Base-by-base conservation (phyloP, 306 rosid species). In the Trifolium pratense region DNA sequence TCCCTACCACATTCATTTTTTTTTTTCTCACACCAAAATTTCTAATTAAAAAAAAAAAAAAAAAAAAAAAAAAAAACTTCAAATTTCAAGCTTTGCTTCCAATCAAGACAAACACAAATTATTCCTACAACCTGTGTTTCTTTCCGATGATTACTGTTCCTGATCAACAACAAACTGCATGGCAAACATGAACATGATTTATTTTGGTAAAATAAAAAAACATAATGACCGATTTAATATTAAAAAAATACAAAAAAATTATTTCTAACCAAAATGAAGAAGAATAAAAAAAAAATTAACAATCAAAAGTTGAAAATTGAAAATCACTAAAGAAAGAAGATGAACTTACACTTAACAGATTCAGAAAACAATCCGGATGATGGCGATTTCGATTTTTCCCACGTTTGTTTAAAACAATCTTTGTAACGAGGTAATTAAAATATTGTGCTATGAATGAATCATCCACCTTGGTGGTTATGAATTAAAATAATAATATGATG, bases 1-100 rank as follows among this genome's bases (percentile, higher is more conserved):
- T 93, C 21, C 94, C 98, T 43, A 93, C 97, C 72, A 91, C 92
- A 80, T 91, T 89, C 98, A 93, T 93, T 67, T 83, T 83, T 21
- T 21, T 21, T 29, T 77, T 61, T 2, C 55, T 25, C 25, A 39
- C 71, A 84, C 69, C 9, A 29, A 14, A 51, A 7, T 51, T 51
- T 16, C 25, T 4, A 17, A 6, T 51, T 17, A 6, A 0, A 5
- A 26, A 59, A 29, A n/a, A n/a, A n/a, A n/a, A n/a, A 15, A 14
- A 64, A 11, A 66, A 7, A 25, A 74, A 69, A 61, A 45, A 42
- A 58, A 9, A 39, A 3, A 7, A 73, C 73, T 64, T 79, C 75
- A 78, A 80, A 78, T 63, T 75, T 53, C 53, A 81, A 75, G 36
- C 75, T 57, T 65, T 48, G 63, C 80, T 70, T 71, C 65, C 74